A percentile compares a stretch with the other conserved stretches of the same genome.
phyloP scores from a whole-genome alignment of 1,284 basidiomycete species.

The Irpex rosettiformis region DNA sequence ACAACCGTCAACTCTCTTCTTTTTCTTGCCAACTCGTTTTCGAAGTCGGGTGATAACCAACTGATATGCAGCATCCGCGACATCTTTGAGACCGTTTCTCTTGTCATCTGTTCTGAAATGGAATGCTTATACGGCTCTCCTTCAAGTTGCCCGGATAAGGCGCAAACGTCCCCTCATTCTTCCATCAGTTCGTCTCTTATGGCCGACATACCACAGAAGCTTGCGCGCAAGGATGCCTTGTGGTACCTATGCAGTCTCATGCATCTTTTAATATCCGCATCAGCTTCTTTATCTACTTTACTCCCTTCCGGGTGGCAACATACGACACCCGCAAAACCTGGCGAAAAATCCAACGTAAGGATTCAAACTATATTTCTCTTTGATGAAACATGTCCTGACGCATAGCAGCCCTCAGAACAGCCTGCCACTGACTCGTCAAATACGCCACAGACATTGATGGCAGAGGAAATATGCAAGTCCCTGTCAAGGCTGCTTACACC shows the following conservation, averaged over 20 bases:
- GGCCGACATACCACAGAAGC: conserved; percentile 29
- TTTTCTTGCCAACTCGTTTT: not conserved
- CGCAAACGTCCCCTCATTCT: not conserved
- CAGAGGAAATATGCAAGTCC: not conserved
- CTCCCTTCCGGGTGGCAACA: not conserved
- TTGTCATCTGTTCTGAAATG: conserved; percentile 25
- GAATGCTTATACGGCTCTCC: conserved; percentile 16
- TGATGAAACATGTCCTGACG: not conserved
- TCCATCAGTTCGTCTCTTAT: not conserved
- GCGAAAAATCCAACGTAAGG: not conserved
- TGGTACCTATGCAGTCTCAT: conserved; percentile 53
- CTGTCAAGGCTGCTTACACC: not conserved
- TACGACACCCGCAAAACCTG: not conserved
- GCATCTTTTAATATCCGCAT: conserved; percentile 29
- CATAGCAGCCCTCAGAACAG: not conserved
- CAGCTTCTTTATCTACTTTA: not conserved
- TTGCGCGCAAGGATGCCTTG: conserved; percentile 48
- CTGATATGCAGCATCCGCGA: not conserved
- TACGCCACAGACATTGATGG: not conserved
- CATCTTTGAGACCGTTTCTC: conserved; percentile 21
- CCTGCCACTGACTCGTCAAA: not conserved
- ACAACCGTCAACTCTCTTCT: conserved; percentile 14
- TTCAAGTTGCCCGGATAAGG: not conserved
- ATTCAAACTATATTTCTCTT: not conserved
- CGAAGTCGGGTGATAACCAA: too few relatives aligned